phyloP scores from a whole-genome alignment of 148 eudicot species.

The Suaeda aralocaspica region DNA sequence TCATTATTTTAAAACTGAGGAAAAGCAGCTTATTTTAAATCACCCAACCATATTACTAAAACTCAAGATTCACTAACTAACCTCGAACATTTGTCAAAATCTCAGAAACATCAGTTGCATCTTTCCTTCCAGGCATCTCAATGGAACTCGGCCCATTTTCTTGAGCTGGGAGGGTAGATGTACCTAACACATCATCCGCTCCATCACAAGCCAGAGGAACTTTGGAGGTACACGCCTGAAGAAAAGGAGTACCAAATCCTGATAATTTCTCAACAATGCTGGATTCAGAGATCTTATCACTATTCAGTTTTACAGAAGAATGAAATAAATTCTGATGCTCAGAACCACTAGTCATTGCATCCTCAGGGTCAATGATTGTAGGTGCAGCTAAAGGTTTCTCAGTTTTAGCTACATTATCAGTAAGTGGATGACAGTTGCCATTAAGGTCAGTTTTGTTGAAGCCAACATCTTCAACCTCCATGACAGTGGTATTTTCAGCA shows the following conservation, averaged over 20 bases:
- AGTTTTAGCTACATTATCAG: conserved; percentile 21
- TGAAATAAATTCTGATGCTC: conserved; percentile 25
- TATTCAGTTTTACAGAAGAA: conserved; percentile 26
- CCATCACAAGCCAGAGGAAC: conserved; percentile 30
- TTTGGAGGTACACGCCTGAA: conserved; percentile 49
- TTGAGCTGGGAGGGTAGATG: conserved; percentile 28
- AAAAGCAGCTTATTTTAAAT: background rate
- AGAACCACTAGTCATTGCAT: conserved; percentile 24
- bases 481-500: background rate
- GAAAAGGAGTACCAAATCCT: conserved; percentile 26
- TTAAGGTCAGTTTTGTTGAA: conserved; percentile 24
- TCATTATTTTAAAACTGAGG: background rate
- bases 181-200: conserved; percentile 20
- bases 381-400: conserved; percentile 18
- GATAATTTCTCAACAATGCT: conserved; percentile 22
- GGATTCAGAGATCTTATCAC: conserved; percentile 15
- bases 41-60: conserved; percentile 11
- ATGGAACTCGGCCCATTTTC: conserved; percentile 13
- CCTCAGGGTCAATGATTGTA: conserved; percentile 25
- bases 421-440: conserved; percentile 21
- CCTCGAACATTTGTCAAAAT: conserved; percentile 34
- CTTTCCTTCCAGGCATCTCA: conserved; percentile 30
- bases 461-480: conserved; percentile 27
- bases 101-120: conserved; percentile 27
- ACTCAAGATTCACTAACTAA: conserved; percentile 20